Conservation (phyloP, 495 filamentous ascomycete genomes). For the Pyronema domesticum region DNA sequence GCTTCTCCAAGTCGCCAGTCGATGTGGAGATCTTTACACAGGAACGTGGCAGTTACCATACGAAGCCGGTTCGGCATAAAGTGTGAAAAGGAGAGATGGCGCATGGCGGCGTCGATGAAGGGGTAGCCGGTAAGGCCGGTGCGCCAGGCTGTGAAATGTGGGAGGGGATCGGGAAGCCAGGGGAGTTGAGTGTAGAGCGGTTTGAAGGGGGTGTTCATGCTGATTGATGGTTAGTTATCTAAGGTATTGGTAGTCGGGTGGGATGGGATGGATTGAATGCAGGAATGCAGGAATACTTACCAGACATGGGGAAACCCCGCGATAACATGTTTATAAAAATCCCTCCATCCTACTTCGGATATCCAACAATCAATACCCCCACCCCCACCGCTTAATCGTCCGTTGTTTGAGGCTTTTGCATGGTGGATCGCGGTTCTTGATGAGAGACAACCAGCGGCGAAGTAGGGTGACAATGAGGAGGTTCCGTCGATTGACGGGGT, state of each 20-base stretch:
- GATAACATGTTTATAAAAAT: slow-evolving; percentile 83
- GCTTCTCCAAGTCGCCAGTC: slow-evolving; percentile 84
- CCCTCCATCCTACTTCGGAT: slow-evolving; percentile 75
- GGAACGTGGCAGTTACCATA: slow-evolving; percentile 76
- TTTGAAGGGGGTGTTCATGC: slow-evolving; percentile 92
- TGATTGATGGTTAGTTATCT: slow-evolving; percentile 18
- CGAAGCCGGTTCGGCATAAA: slow-evolving; percentile 86
- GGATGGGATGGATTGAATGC: neutral
- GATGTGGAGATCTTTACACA: slow-evolving; percentile 68
- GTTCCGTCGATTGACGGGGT: slow-evolving; percentile 46
- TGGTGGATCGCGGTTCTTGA: slow-evolving; percentile 52
- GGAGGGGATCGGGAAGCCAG: slow-evolving; percentile 31
- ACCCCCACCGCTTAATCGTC: slow-evolving; percentile 50
- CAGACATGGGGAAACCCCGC: slow-evolving; percentile 78
- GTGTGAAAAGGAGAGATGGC: slow-evolving; percentile 49
- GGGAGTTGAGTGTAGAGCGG: slow-evolving; percentile 64
- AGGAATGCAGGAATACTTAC: slow-evolving; percentile 30
- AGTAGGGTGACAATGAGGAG: slow-evolving; percentile 59
- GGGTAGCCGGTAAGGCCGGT: slow-evolving; percentile 66
- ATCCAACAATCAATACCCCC: slow-evolving; percentile 61
- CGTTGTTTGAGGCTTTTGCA: slow-evolving; percentile 51
- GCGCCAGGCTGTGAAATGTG: slow-evolving; percentile 54
- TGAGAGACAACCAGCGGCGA: slow-evolving; percentile 59
- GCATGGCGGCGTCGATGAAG: slow-evolving; percentile 85
- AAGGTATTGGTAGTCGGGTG: neutral